A percentile compares a stretch with the other conserved stretches of the same genome.
Evolutionary conservation across 73 alveolate species (phyloP).

Genomic region (Paramecium biaurelia): DNA sequence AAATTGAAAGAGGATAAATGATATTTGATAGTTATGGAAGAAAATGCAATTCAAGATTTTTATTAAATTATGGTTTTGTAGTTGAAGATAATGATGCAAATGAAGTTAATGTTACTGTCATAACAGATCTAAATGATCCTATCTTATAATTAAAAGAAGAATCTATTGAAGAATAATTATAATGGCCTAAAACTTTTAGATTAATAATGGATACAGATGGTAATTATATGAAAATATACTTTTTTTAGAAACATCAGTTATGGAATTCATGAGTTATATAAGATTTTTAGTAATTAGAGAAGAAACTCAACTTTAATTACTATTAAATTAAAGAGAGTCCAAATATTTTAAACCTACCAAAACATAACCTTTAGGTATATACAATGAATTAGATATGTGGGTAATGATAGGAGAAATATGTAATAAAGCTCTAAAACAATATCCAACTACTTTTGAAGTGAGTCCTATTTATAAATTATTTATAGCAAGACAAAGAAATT

Average conservation of each 20-base stretch:
- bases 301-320: slow-evolving; percentile 53
- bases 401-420: slow-evolving; percentile 57
- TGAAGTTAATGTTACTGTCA: slow-evolving; percentile 84
- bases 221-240: neutral
- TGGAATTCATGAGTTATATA: slow-evolving; percentile 74
- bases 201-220: slow-evolving; percentile 60
- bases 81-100: slow-evolving; percentile 91
- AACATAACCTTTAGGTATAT: slow-evolving; percentile 69
- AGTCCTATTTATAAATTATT: neutral
- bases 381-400: slow-evolving; percentile 74
- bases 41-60: slow-evolving; percentile 92
- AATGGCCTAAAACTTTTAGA: slow-evolving; percentile 68
- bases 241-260: slow-evolving; percentile 63
- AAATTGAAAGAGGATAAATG: slow-evolving; percentile 82
- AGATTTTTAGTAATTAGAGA: slow-evolving; percentile 71
- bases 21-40: slow-evolving; percentile 95
- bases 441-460: slow-evolving; percentile 71
- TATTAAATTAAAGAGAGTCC: neutral
- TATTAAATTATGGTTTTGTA: slow-evolving; percentile 93
- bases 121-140: slow-evolving; percentile 75
- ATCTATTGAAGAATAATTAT: slow-evolving; percentile 63
- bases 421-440: slow-evolving; percentile 57
- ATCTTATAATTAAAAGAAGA: slow-evolving; percentile 69
- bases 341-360: slow-evolving; percentile 53
- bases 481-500: slow-evolving; percentile 66